phyloP scores from a whole-genome alignment of 1,284 basidiomycete genomes.

The Naganishia sp. region DNA sequence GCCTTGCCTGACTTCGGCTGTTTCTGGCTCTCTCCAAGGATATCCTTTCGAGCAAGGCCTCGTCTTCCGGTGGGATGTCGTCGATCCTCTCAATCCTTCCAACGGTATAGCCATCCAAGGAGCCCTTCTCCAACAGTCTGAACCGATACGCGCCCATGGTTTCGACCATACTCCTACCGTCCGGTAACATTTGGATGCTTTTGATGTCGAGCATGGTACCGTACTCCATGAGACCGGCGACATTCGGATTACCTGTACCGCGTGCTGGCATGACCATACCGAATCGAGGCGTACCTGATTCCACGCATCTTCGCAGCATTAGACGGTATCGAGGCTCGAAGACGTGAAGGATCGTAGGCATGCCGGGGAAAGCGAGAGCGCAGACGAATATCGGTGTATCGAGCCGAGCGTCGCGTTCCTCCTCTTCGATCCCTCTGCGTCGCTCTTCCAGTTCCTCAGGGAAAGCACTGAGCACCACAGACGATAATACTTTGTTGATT shows the following conservation, averaged over 20 bases:
- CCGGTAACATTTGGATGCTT: constrained; percentile 80
- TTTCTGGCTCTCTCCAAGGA: constrained; percentile 56
- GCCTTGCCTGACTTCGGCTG: constrained; percentile 21
- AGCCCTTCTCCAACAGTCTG: constrained; percentile 75
- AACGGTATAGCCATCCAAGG: constrained; percentile 84
- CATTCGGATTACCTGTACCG: constrained; percentile 41
- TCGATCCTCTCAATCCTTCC: constrained; percentile 74
- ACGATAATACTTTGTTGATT: constrained; percentile 65
- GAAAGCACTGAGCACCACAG: constrained; percentile 70
- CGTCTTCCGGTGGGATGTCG: constrained; percentile 60
- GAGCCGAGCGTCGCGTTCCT: constrained; percentile 73
- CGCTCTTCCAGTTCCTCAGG: constrained; percentile 63
- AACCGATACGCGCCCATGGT: constrained; percentile 82
- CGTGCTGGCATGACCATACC: constrained; percentile 82
- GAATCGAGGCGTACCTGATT: constrained; percentile 71
- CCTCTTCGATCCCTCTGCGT: constrained; percentile 64
- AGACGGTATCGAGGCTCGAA: constrained; percentile 88
- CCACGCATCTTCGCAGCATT: constrained; percentile 88
- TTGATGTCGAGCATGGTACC: constrained; percentile 92
- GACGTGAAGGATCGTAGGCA: constrained; percentile 86
- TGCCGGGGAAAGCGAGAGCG: constrained; percentile 82
- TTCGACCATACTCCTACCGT: constrained; percentile 87
- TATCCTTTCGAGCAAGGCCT: constrained; percentile 53
- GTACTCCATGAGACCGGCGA: constrained; percentile 63
- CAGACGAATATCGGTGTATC: constrained; percentile 90